Conservation (phyloP, 345 rosid species). For the Salix purpurea region DNA sequence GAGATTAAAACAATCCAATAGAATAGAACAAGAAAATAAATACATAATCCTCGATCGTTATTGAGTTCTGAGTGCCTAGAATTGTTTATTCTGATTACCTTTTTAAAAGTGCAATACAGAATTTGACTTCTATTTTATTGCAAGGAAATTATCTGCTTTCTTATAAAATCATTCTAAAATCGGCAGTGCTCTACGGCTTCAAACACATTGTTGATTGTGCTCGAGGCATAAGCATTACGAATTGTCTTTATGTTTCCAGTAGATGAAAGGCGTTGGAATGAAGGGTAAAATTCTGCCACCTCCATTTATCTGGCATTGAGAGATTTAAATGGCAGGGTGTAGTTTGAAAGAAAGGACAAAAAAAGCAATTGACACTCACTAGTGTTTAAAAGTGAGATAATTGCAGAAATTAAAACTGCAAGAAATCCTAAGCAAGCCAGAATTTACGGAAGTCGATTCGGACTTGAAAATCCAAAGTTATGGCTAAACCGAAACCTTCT, state of each 20-base stretch:
- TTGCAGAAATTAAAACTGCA: no score
- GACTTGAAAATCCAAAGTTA: no score
- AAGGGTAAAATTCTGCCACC: no score
- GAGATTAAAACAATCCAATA: background rate
- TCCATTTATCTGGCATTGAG: no score
- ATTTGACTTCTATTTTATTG: background rate
- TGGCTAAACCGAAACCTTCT: no score
- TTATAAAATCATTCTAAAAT: background rate
- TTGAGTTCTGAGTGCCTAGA: background rate
- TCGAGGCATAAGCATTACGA: background rate
- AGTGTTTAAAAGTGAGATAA: background rate
- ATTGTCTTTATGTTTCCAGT: background rate
- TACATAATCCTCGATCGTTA: background rate
- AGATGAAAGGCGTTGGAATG: background rate
- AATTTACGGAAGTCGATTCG: no score
- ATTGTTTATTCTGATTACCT: background rate
- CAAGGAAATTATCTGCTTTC: background rate
- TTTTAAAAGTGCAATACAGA: background rate
- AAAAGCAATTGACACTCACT: background rate
- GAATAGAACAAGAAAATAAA: background rate
- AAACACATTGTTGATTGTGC: background rate
- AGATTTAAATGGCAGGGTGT: no score
- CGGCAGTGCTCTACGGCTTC: conserved; percentile 11
- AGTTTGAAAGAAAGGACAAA: no score
- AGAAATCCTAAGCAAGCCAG: no score